Evolutionary conservation across 1,284 basidiomycete species (phyloP).

Genomic region (Moesziomyces globuligerus): DNA sequence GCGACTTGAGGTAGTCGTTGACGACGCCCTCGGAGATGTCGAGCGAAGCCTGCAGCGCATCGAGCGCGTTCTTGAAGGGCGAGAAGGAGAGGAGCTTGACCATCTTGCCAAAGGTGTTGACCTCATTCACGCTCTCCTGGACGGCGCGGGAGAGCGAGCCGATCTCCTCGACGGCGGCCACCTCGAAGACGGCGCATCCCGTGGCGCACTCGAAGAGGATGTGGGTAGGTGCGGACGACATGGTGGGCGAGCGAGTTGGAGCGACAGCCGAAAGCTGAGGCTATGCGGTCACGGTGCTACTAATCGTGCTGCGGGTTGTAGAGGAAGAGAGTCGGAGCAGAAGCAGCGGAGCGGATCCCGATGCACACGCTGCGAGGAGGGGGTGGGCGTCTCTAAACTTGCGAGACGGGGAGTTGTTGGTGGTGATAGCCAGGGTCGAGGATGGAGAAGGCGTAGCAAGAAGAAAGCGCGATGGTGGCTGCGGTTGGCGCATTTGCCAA

Average conservation of each 20-base stretch:
- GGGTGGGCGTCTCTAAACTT: slow-evolving; percentile 4
- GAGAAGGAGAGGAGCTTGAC: slow-evolving; percentile 89
- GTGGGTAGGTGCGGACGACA: slow-evolving; percentile 72
- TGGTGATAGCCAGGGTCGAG: no score
- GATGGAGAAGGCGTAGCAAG: slow-evolving; percentile 3
- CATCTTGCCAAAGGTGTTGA: slow-evolving; percentile 93
- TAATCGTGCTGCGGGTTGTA: neutral
- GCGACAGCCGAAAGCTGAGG: slow-evolving; percentile 1
- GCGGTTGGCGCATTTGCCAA: no score
- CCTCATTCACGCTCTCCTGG: slow-evolving; percentile 77
- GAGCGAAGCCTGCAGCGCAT: slow-evolving; percentile 95
- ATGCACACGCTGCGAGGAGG: slow-evolving; percentile 9
- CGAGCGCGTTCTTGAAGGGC: slow-evolving; percentile 93
- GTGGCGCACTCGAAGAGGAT: slow-evolving; percentile 94
- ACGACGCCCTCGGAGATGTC: slow-evolving; percentile 94
- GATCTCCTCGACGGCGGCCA: slow-evolving; percentile 88
- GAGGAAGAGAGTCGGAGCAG: no score
- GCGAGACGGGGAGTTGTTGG: no score
- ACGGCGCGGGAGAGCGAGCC: slow-evolving; percentile 83
- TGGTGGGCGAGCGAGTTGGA: slow-evolving; percentile 23
- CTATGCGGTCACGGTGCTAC: no score
- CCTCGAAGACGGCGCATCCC: slow-evolving; percentile 93
- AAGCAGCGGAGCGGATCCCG: no score
- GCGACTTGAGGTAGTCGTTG: slow-evolving; percentile 84
- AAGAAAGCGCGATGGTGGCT: no score